Evolutionary conservation across 2,329 filamentous ascomycete genomes (phyloP).

Genomic region (Fusarium tricinctum): DNA sequence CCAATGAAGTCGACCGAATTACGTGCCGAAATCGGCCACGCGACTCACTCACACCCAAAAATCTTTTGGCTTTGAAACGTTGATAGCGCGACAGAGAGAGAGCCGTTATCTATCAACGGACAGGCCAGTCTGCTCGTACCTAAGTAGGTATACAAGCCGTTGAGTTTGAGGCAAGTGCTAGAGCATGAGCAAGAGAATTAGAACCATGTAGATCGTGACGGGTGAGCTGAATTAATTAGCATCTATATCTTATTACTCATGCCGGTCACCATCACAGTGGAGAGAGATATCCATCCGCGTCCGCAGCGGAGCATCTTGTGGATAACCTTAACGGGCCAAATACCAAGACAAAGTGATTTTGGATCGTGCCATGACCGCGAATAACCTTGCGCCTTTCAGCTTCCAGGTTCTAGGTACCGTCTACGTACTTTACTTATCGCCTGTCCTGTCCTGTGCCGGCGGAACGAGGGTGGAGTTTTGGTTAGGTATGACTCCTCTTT

Average conservation of each 20-base stretch:
- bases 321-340: slow-evolving; percentile 40
- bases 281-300: slow-evolving; percentile 31
- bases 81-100: slow-evolving; percentile 10
- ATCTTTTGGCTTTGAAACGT: slow-evolving; percentile 15
- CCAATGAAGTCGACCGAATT: slow-evolving; percentile 47
- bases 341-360: slow-evolving; percentile 9
- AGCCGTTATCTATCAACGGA: slow-evolving; percentile 27
- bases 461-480: slow-evolving; percentile 42
- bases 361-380: slow-evolving; percentile 29
- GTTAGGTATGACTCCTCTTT: slow-evolving; percentile 42
- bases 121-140: slow-evolving; percentile 18
- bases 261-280: slow-evolving; percentile 28
- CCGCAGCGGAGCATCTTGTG: slow-evolving; percentile 43
- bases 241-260: slow-evolving; percentile 5
- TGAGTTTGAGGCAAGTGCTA: not conserved
- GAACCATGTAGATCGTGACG: slow-evolving; percentile 1
- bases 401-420: slow-evolving; percentile 18
- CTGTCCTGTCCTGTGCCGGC: slow-evolving; percentile 40
- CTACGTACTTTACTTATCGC: slow-evolving; percentile 28
- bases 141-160: not conserved
- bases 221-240: not conserved
- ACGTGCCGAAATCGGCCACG: slow-evolving; percentile 48
- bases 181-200: not conserved
- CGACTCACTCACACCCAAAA: slow-evolving; percentile 24
- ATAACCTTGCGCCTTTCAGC: slow-evolving; percentile 42